Evolutionary conservation across 371 early-diverging fungal genomes (phyloP).

Genomic region (Fennellomyces sp.): DNA sequence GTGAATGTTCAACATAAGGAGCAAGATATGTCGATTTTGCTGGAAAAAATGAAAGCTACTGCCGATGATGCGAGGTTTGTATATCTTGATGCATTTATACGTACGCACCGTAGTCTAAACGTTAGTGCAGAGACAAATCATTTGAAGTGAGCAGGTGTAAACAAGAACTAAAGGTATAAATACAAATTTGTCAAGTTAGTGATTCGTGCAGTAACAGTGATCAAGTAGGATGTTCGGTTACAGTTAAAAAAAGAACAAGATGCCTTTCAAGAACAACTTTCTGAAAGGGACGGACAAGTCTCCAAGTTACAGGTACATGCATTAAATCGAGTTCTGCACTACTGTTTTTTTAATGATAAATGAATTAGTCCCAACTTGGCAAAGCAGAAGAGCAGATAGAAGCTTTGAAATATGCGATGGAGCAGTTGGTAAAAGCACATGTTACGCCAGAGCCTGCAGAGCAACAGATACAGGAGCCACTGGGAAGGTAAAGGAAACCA

Average conservation of each 20-base stretch:
- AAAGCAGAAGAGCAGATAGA: conserved; percentile 1
- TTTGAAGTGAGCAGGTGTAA: conserved; percentile 7
- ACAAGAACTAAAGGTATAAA: neutral
- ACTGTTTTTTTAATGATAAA: no score
- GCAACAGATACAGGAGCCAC: neutral
- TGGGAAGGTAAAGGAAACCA: neutral
- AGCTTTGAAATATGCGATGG: neutral
- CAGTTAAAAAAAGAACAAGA: neutral
- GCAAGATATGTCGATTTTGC: conserved; percentile 1
- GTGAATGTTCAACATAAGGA: neutral
- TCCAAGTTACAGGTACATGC: no score
- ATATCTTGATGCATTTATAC: neutral
- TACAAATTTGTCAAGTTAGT: no score
- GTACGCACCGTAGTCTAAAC: neutral
- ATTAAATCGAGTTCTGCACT: no score
- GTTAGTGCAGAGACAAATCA: neutral
- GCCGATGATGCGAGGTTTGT: conserved; percentile 3
- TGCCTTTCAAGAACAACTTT: neutral
- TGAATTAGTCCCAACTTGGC: neutral
- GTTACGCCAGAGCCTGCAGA: neutral
- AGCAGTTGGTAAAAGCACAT: neutral
- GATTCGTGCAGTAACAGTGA: no score
- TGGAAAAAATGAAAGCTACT: neutral
- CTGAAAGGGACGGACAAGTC: neutral
- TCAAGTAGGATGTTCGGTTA: conserved; percentile 1